Percentiles rank a stretch among this genome's conserved stretches.
Conservation (phyloP, 805 yeast genomes). For the Ogataea populi-albae region DNA sequence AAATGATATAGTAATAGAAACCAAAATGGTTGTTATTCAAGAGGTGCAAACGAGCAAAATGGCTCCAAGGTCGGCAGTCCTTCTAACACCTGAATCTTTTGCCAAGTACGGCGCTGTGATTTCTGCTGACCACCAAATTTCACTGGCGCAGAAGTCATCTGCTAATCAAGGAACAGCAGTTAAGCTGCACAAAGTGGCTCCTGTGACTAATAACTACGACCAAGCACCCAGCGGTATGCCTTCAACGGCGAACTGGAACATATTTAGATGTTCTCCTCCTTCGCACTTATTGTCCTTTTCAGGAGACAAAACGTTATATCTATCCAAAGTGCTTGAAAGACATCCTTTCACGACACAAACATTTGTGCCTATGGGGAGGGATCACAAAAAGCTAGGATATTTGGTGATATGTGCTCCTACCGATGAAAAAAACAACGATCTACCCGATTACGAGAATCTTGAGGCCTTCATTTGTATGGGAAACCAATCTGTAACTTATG, state of each 20-base stretch:
- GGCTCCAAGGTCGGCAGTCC: constrained; percentile 43
- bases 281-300: constrained; percentile 44
- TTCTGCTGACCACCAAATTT: constrained; percentile 72
- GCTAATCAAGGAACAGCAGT: constrained; percentile 96
- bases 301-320: constrained; percentile 33
- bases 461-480: constrained; percentile 76
- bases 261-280: constrained; percentile 80
- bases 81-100: constrained; percentile 65
- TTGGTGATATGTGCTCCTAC: constrained; percentile 77
- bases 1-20: too few species aligned
- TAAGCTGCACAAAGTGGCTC: constrained; percentile 71
- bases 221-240: constrained; percentile 43
- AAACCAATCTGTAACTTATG: constrained; percentile 87
- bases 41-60: constrained; percentile 29
- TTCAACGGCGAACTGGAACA: constrained; percentile 72
- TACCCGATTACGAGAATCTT: constrained; percentile 62
- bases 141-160: constrained; percentile 39
- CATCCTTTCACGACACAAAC: constrained; percentile 90
- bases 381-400: constrained; percentile 48
- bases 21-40: constrained; percentile 45
- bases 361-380: constrained; percentile 83
- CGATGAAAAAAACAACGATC: constrained; percentile 35
- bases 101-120: constrained; percentile 71
- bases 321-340: constrained; percentile 74
- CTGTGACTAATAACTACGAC: constrained; percentile 52